phyloP scores from a whole-genome alignment of 2,329 filamentous ascomycete species.

The Coniochaeta sp. region DNA sequence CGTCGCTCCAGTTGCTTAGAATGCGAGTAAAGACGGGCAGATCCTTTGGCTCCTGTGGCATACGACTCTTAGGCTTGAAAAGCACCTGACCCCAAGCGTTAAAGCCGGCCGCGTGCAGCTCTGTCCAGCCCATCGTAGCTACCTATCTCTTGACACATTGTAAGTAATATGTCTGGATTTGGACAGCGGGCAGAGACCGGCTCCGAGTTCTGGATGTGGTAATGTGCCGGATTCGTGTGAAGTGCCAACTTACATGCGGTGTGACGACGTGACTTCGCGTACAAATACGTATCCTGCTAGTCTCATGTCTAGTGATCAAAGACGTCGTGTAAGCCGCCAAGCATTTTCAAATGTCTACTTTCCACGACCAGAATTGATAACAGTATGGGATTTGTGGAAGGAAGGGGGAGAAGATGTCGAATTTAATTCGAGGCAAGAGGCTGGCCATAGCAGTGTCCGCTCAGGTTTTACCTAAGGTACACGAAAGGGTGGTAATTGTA shows the following conservation, averaged over 20 bases:
- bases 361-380: background rate
- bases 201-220: background rate
- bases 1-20: constrained; percentile 19
- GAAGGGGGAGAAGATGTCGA: background rate
- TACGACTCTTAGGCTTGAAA: constrained; percentile 18
- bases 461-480: too few species aligned
- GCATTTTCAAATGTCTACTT: background rate
- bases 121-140: constrained; percentile 20
- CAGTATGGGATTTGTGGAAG: background rate
- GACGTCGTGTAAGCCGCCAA: background rate
- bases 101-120: constrained; percentile 47
- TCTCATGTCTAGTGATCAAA: background rate
- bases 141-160: background rate
- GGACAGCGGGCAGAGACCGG: background rate
- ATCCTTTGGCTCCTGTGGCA: background rate
- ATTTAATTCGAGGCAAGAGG: background rate
- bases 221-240: background rate
- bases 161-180: background rate
- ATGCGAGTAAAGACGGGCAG: constrained; percentile 31
- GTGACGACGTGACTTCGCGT: background rate
- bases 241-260: background rate
- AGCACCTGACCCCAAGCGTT: constrained; percentile 51
- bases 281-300: background rate
- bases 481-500: too few species aligned
- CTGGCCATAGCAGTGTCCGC: too few species aligned